Evolutionary conservation across 2,329 filamentous ascomycete genomes (phyloP), one percentile per base, ranked within the genome.

Genomic region (Arthroderma sp.): DNA sequence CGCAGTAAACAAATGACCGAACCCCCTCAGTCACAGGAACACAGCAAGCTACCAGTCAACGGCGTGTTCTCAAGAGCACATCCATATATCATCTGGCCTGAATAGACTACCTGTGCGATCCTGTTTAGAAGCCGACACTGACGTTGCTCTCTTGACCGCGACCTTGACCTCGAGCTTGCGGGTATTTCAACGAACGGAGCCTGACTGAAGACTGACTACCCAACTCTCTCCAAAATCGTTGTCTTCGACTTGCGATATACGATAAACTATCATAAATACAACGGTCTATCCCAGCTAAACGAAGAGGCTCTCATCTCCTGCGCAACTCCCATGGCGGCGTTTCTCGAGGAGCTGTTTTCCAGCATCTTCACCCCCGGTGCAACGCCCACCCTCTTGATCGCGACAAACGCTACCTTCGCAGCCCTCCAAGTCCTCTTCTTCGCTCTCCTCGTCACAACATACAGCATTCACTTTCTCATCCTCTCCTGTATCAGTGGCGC

Each of bases 341-440:
- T 85, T 72, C 66, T 94, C 61, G 78, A 83, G 67, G 82, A 91
- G 64, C 85, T 96, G 60, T 95, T 89, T 87, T 81, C 87, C 69
- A 94, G 88, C 68, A 84, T 97, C 77, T 96, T 97, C 79, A 93
- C 86, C 4, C 88, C 91, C 0, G 93, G 93, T 58, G 83, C 91
- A 51, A 96, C 91, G 0, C 88, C 88, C 13, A 87, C 88, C 52
- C 83, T 98, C 62, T 80, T 97, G 58, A 75, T 91, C 68, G 93
- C 93, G 60, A 94, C 93, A 59, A 97, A 98, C 74, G 83, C 79
- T 68, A 85, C 88, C 60, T 98, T 98, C 71, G 90, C 84, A 62
- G 82, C 83, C 43, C 84, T 98, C 17, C 93, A 97, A 72, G 60
- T 86, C 61, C 78, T 95, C 43, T 84, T 97, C 63, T 73, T 88